Evolutionary conservation across 495 filamentous ascomycete genomes (phyloP), one percentile per base, ranked within the genome.

Genomic region (Xylaria sp.): DNA sequence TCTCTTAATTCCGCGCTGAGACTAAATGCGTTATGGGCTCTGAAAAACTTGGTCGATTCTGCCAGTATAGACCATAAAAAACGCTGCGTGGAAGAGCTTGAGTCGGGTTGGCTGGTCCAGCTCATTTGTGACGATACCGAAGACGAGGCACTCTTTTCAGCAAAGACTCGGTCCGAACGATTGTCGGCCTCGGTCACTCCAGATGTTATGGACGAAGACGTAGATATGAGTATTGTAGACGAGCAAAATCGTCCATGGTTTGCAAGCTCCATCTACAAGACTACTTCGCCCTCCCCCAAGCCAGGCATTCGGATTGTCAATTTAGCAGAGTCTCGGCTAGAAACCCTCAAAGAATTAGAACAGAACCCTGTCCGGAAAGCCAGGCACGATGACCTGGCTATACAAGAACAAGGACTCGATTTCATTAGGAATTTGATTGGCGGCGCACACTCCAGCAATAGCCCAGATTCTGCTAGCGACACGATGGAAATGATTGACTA

Each of bases 331-430:
- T 69, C 73, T 21, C 84, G 83, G 37, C 81, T 91, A 46, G 77
- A 81, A n/a, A 79, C 78, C 9, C 79, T 91, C 14, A 83, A 84
- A 59, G 86, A 90, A 33, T 77, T 80, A 26, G 90, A 92, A 71
- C 80, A 84, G 63, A 87, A 88, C 70, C 83, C 84, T 11, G 77
- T 78, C 26, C 81, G 85, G n/a, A 86, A 90, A 70, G 90, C 89
- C 24, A 87, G 90, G 40, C 89, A 89, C 67, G 93, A 97, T 75
- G 93, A 95, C 65, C 85, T 96, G 48, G 89, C 89, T 3, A 91
- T 97, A 19, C 95, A 98, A 78, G 93, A 97, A 72, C 94, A 98
- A 78, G 93, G 90, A 0, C 87, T 98, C 40, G 92, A 95, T 64
- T 89, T 96, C 69, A 87, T 99, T 65, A 87, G 94, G 58, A 99